Percentiles rank a stretch among this genome's conserved stretches.
phyloP scores from a whole-genome alignment of 1,284 basidiomycete species.

The Cutaneotrichosporon dermatis region DNA sequence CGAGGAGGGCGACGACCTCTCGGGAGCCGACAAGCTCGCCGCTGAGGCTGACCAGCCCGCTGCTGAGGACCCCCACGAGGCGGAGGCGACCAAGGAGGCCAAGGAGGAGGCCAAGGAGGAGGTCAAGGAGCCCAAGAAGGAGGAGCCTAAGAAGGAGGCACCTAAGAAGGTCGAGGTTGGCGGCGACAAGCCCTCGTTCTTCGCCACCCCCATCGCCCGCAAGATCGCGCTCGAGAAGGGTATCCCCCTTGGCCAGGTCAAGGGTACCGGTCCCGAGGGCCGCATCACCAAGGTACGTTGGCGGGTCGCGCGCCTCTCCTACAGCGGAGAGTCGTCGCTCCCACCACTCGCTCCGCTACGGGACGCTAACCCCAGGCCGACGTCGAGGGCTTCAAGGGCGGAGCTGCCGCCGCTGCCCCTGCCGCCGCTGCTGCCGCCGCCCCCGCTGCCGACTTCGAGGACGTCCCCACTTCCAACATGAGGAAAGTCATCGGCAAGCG shows the following conservation, averaged over 20 bases:
- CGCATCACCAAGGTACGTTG: conserved; percentile 74
- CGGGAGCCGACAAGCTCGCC: conserved; percentile 74
- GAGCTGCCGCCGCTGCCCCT: conserved; percentile 52
- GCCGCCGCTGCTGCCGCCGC: conserved; percentile 48
- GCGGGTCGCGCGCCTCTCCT: no score
- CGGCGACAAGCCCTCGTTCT: conserved; percentile 63
- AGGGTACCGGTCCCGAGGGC: conserved; percentile 90
- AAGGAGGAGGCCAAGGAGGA: conserved; percentile 45
- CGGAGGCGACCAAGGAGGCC: conserved; percentile 17
- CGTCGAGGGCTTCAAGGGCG: conserved; percentile 75
- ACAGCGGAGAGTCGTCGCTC: no score
- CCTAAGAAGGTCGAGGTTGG: conserved; percentile 9
- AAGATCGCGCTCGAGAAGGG: conserved; percentile 94
- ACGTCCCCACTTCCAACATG: conserved; percentile 92
- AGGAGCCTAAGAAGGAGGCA: conserved; percentile 39
- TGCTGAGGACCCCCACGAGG: conserved; percentile 44
- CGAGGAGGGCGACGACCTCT: conserved; percentile 90
- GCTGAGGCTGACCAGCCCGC: conserved; percentile 48
- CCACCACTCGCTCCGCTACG: no score
- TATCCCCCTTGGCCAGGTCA: conserved; percentile 83
- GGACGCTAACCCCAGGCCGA: conserved; percentile 52
- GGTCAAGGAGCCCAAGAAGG: conserved; percentile 49
- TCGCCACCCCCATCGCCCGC: conserved; percentile 91
- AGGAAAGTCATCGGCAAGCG: conserved; percentile 87
- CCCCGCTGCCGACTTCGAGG: conserved; percentile 68